These are phyloP conservation scores for Priceomyces melissophilus DNA, from an alignment of 805 yeast genomes.

Conservation along the genomic window DNA sequence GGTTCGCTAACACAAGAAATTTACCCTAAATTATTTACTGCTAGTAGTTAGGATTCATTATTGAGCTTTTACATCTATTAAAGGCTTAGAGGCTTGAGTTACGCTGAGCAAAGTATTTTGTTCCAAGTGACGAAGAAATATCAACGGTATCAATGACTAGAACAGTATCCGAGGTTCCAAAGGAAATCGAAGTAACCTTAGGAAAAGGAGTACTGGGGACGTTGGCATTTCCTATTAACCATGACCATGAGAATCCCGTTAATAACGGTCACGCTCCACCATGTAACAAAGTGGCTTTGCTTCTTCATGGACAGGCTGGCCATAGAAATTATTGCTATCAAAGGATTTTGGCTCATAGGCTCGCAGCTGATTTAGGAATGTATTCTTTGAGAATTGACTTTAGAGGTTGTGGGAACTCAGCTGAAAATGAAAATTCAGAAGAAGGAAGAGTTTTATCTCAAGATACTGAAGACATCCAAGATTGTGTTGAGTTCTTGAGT, in stretches of 20 bases:
- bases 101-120: too few species aligned
- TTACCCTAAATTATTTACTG: too few species aligned
- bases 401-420: constrained; percentile 80
- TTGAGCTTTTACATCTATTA: too few species aligned
- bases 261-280: constrained; percentile 32
- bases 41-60: too few species aligned
- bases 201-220: constrained; percentile 36
- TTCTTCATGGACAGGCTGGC: constrained; percentile 84
- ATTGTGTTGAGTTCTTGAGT: constrained; percentile 25
- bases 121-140: too few species aligned
- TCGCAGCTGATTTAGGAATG: constrained; percentile 59
- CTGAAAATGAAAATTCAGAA: constrained; percentile 35
- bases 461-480: constrained; percentile 67
- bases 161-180: constrained; percentile 13
- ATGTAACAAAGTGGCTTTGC: constrained; percentile 51
- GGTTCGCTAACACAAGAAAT: too few species aligned
- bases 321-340: constrained; percentile 80
- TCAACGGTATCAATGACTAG: too few species aligned
- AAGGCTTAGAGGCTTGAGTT: too few species aligned
- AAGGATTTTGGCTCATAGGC: constrained; percentile 52
- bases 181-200: constrained; percentile 34
- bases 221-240: constrained; percentile 35
- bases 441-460: constrained; percentile 57
- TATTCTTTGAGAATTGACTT: constrained; percentile 78
- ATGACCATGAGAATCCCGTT: constrained; percentile 19